phyloP scores from a whole-genome alignment of 106 monocot species.

The Gastrodia elata region DNA sequence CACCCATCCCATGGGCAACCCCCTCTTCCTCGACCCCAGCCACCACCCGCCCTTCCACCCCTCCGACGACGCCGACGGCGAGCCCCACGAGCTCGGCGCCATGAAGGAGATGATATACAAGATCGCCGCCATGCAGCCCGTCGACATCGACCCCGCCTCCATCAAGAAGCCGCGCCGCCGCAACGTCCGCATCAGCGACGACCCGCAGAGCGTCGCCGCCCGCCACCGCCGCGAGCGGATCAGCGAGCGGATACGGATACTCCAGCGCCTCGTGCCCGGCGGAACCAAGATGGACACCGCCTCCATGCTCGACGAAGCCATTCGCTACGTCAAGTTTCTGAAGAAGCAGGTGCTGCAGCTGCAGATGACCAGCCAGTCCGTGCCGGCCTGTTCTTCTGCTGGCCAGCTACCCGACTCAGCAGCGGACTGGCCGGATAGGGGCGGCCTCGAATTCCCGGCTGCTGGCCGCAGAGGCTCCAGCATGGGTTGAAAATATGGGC shows the following conservation, averaged over 20 bases:
- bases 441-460: neutral
- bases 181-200: conserved; percentile 65
- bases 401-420: neutral
- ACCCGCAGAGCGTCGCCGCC: conserved; percentile 68
- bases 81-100: conserved; percentile 25
- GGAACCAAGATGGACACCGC: conserved; percentile 72
- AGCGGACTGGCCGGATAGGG: neutral
- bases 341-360: conserved; percentile 33
- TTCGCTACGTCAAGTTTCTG: conserved; percentile 62
- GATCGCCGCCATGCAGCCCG: conserved; percentile 71
- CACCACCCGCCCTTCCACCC: neutral
- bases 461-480: neutral
- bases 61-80: neutral
- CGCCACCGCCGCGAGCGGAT: conserved; percentile 60
- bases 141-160: conserved; percentile 60
- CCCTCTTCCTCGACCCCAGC: neutral
- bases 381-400: neutral
- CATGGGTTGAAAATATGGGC: neutral
- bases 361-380: neutral
- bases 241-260: conserved; percentile 60
- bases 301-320: conserved; percentile 31
- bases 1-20: neutral
- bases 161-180: conserved; percentile 54
- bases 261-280: conserved; percentile 59
- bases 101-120: conserved; percentile 85